phyloP scores from a whole-genome alignment of 176 grass and related monocot genomes.

The Aegilops sharonensis region DNA sequence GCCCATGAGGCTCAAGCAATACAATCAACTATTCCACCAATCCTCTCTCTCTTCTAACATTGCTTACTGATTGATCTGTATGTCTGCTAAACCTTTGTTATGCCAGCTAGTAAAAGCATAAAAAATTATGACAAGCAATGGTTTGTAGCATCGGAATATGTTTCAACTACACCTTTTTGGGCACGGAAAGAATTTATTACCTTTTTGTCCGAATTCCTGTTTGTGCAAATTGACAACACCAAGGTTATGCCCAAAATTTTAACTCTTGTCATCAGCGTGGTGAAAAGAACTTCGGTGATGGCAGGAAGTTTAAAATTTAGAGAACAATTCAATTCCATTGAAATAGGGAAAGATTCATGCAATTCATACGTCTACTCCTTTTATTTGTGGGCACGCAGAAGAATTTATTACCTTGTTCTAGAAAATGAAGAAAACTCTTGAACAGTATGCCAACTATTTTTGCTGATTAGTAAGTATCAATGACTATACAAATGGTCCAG shows the following conservation, averaged over 20 bases:
- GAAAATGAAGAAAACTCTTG: not conserved
- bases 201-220: not conserved
- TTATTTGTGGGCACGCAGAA: not conserved
- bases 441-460: not conserved
- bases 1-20: too few relatives aligned
- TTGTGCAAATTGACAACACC: not conserved
- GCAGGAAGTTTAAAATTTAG: not conserved
- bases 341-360: not conserved
- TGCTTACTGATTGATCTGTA: too few relatives aligned
- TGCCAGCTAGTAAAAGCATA: too few relatives aligned
- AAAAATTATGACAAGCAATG: too few relatives aligned
- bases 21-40: too few relatives aligned
- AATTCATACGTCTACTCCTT: not conserved
- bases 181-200: not conserved
- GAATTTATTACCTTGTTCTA: not conserved
- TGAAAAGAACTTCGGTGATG: not conserved
- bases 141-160: too few relatives aligned
- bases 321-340: not conserved
- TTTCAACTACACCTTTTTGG: not conserved
- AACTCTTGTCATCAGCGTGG: conserved; percentile 20
- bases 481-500: conserved; percentile 2
- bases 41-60: too few relatives aligned
- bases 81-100: too few relatives aligned
- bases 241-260: not conserved
- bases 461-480: not conserved